Base-by-base conservation (phyloP, 179 eudicot genomes). In the Beta corolliflora region DNA sequence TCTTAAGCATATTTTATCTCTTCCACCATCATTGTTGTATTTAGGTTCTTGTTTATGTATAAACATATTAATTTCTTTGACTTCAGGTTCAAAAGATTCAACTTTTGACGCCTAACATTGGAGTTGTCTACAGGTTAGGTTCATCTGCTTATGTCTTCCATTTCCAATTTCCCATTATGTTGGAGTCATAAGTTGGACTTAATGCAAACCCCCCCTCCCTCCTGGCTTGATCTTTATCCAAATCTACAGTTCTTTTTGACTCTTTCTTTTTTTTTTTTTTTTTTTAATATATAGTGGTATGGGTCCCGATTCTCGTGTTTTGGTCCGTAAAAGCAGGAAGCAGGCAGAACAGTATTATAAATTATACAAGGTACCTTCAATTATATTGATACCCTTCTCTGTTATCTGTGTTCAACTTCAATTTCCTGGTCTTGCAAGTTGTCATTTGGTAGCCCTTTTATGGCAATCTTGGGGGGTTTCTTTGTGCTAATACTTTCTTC, bases 281-380 rank as follows among this genome's bases (percentile, higher is more conserved):
- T 59, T 58, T 11, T 16, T 71, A 36, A 10, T 76, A 55, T 86
- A 87, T 92, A 94, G 99, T 73, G 99, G 99, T 52, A 95, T 95
- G 99, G 99, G 98, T 45, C 98, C 99, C 36, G 99, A 95, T 85
- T 94, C 98, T 77, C 90, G 99, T 80, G 99, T 95, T 75, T 85
- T 95, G 81, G 98, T 95, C 77, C 94, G 98, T 55, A 95, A 95
- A 84, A 95, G 99, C 79, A 90, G 99, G 88, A 95, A 95, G 87
- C 99, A 94, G 85, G 98, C 98, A 48, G 99, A 95, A 80, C 99
- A 94, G 63, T 95, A 95, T 85, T 86, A 91, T 71, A 88, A 91
- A 73, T 83, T 95, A 54, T 94, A 95, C 88, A 95, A 95, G 86
- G 98, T 95, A 89, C 60, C 41, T 68, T 48, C 45, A 52, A 14